Evolutionary conservation across 306 rosid genomes (phyloP), one percentile per base, ranked within the genome.

Genomic region (Pachyrhizus erosus): DNA sequence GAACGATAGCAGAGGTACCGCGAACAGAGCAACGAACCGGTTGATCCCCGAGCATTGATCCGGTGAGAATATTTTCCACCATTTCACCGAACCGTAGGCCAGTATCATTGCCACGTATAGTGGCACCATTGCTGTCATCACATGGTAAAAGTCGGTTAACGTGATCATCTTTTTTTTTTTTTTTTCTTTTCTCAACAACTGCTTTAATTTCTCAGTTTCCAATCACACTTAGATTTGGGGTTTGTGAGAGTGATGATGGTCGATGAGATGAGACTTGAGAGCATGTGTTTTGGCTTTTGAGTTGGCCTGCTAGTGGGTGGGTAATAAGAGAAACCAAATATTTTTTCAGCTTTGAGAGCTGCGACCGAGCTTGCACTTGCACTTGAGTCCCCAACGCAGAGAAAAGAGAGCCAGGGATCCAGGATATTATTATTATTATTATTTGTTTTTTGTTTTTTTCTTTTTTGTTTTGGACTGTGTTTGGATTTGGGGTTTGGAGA

Each of bases 51-150:
- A 92, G 74, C 98, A 94, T 54, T 94, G 98, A 76, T 94, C 96
- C 0, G 98, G 97, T 3, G 96, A 87, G 88, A 94, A 94, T 80
- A 94, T 94, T 66, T 94, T 92, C 98, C 97, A 94, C 98, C 98
- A 92, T 82, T 94, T 94, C 1, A 94, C 98, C 0, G 98, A 94
- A 61, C 97, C 98, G 72, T 94, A 94, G 27, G 97, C 97, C 5
- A 94, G 78, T 62, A 94, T 80, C 98, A 94, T 94, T 2, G 98
- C 98, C 81, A 92, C 97, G 54, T 94, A 94, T 0, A 94, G 97
- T 7, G 98, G 98, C 55, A 94, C 97, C 89, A 92, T 90, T 60
- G 98, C 91, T 0, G 98, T 94, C 97, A 94, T 92, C 0, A 94
- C 98, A 82, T 94, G 97, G 86, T 94, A 94, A 82, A 94, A 92